Evolutionary conservation across 2,329 filamentous ascomycete genomes (phyloP).

Genomic region (Pestalotiopsis sp.): DNA sequence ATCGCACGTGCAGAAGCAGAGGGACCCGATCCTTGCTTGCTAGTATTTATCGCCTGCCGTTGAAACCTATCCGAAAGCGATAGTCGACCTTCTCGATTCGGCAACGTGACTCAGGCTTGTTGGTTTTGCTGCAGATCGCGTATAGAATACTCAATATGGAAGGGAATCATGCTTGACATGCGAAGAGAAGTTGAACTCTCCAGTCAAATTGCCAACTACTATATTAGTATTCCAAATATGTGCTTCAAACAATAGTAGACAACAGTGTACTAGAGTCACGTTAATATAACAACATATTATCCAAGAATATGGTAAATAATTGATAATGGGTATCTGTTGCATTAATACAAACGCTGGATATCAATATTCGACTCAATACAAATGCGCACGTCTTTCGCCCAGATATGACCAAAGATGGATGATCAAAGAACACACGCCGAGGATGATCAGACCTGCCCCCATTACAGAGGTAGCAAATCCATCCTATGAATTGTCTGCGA

Average conservation of each 20-base stretch:
- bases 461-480: too few relatives aligned
- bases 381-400: background rate
- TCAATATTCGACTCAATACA: background rate
- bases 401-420: background rate
- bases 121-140: background rate
- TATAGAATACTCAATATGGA: background rate
- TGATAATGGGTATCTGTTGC: background rate
- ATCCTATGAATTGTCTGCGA: too few relatives aligned
- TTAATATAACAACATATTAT: background rate
- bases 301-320: background rate
- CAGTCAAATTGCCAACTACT: background rate
- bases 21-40: conserved; percentile 8
- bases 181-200: background rate
- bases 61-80: conserved; percentile 1
- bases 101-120: background rate
- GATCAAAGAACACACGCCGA: too few relatives aligned
- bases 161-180: background rate
- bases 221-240: background rate
- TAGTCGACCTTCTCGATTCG: conserved; percentile 1
- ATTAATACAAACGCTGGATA: background rate
- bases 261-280: too few relatives aligned
- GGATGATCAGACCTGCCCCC: too few relatives aligned
- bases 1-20: conserved; percentile 39
- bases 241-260: too few relatives aligned
- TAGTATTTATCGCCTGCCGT: too few relatives aligned